phyloP scores from a whole-genome alignment of 306 rosid species.

The Hippophae tibetana region DNA sequence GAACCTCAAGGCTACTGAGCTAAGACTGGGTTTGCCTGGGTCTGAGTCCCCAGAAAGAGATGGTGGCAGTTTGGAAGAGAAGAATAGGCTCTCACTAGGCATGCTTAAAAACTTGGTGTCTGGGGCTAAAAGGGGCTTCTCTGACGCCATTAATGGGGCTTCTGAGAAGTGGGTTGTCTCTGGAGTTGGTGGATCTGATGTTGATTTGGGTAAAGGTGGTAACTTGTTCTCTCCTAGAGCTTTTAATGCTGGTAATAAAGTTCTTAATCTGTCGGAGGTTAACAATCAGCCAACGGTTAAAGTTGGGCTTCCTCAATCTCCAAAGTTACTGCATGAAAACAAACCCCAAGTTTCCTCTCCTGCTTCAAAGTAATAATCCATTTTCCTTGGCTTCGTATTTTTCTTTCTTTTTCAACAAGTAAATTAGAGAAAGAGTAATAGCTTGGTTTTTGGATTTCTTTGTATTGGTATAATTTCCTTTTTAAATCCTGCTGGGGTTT shows the following conservation, averaged over 20 bases:
- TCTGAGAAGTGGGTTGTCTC: conserved; percentile 63
- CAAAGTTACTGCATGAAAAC: conserved; percentile 57
- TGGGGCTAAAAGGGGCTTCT: conserved; percentile 85
- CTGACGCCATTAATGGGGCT: conserved; percentile 68
- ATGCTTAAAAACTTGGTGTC: conserved; percentile 43
- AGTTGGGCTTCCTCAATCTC: conserved; percentile 45
- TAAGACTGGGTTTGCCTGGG: conserved; percentile 87
- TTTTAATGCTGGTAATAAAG: conserved; percentile 20
- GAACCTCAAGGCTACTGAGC: conserved; percentile 83
- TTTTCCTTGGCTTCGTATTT: conserved; percentile 4
- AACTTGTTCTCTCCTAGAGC: conserved; percentile 56
- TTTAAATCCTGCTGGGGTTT: neutral
- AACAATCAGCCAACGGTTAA: conserved; percentile 38
- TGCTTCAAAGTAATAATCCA: conserved; percentile 49
- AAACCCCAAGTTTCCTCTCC: conserved; percentile 61
- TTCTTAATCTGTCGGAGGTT: conserved; percentile 30
- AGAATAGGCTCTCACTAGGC: conserved; percentile 17
- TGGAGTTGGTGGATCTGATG: conserved; percentile 59
- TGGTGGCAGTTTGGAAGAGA: conserved; percentile 16
- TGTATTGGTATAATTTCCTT: neutral
- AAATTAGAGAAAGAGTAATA: neutral
- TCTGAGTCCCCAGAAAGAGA: conserved; percentile 72
- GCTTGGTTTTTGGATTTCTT: neutral
- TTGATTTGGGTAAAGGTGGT: conserved; percentile 42
- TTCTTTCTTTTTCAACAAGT: neutral